Base-by-base conservation (phyloP, 2,329 filamentous ascomycete species). In the Torrubiellomyces zombiae region DNA sequence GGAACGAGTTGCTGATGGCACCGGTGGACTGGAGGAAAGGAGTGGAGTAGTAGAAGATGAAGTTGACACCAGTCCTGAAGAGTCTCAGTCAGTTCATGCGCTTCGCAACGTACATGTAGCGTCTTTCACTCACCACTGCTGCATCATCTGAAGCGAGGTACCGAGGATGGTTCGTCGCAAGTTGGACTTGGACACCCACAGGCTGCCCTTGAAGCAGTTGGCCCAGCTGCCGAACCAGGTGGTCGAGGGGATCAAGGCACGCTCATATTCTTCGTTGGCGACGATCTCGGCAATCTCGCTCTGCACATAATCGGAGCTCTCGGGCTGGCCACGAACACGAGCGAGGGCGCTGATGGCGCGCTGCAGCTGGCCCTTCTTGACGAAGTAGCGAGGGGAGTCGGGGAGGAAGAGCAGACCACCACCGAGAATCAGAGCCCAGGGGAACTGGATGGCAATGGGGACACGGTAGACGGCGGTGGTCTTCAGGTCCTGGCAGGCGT, bases 41-140 rank as follows among this genome's bases (percentile, higher is more conserved):
- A 17, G 79, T 83, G 18, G 78, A 81, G 58, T 75, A 81, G 58
- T 81, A 79, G 61, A 85, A 89, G 62, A 89, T 80, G 55, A 86
- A 91, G 65, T 92, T 92, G 55, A 92, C 77, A 60, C 82, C 80
- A 14, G 79, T 85, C n/a, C n/a, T n/a, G n/a, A n/a, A n/a, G n/a
- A n/a, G n/a, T n/a, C n/a, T n/a, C n/a, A n/a, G n/a, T n/a, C n/a
- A n/a, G n/a, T n/a, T n/a, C n/a, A n/a, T n/a, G n/a, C n/a, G n/a
- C n/a, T n/a, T n/a, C n/a, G n/a, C n/a, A n/a, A n/a, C n/a, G n/a
- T n/a, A n/a, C n/a, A n/a, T n/a, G n/a, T n/a, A n/a, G n/a, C n/a
- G n/a, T n/a, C n/a, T n/a, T n/a, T n/a, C n/a, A n/a, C n/a, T n/a
- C n/a, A n/a, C 69, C 67, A 68, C 53, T 79, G 75, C 53, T 80